phyloP scores from a whole-genome alignment of 2,329 filamentous ascomycete genomes.

The Pseudocercospora cruenta region DNA sequence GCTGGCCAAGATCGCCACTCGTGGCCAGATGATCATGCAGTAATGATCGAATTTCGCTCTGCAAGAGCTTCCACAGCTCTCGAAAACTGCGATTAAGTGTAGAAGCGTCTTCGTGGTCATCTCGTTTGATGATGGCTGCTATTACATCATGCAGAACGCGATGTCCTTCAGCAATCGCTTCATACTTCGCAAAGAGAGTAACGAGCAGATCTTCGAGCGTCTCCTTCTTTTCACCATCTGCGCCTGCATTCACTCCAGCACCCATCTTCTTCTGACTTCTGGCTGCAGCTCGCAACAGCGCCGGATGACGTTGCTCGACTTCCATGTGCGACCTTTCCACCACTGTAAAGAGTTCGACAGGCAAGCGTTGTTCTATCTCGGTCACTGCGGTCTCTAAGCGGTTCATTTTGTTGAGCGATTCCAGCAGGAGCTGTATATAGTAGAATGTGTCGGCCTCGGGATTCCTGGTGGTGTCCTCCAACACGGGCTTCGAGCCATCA shows the following conservation, averaged over 20 bases:
- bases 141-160: slow-evolving; percentile 92
- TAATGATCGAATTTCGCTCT: slow-evolving; percentile 93
- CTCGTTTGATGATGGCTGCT: slow-evolving; percentile 79
- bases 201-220: slow-evolving; percentile 90
- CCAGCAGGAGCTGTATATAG: slow-evolving; percentile 85
- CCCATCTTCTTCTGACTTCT: slow-evolving; percentile 47
- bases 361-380: slow-evolving; percentile 86
- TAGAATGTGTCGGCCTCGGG: slow-evolving; percentile 94
- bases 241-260: slow-evolving; percentile 40
- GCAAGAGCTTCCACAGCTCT: slow-evolving; percentile 95
- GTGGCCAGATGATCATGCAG: slow-evolving; percentile 96
- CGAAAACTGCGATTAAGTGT: slow-evolving; percentile 85
- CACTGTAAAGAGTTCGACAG: slow-evolving; percentile 89
- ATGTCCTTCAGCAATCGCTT: slow-evolving; percentile 94
- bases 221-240: slow-evolving; percentile 56
- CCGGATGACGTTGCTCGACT: slow-evolving; percentile 90
- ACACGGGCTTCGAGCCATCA: slow-evolving; percentile 61
- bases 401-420: slow-evolving; percentile 86
- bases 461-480: slow-evolving; percentile 89
- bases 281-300: slow-evolving; percentile 64
- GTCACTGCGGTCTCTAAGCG: slow-evolving; percentile 84
- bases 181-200: slow-evolving; percentile 94
- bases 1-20: slow-evolving; percentile 73
- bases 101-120: slow-evolving; percentile 65
- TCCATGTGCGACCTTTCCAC: slow-evolving; percentile 95